Evolutionary conservation across 495 filamentous ascomycete genomes (phyloP).

Genomic region (Pseudomonodictys pantanalensis): DNA sequence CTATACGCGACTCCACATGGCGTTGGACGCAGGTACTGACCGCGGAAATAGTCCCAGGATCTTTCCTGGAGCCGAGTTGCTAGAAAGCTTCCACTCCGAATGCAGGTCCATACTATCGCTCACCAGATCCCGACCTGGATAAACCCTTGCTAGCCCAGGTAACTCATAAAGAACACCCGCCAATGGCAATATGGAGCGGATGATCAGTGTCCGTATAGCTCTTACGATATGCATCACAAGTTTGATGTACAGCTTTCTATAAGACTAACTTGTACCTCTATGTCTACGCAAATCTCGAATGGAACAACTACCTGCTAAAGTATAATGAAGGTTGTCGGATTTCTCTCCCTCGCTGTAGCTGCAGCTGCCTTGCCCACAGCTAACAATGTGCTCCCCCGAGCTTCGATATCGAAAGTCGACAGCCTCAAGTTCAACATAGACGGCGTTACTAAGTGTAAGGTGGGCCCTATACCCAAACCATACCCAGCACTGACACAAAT

Average conservation of each 20-base stretch:
- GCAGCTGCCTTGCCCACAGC: constrained; percentile 1
- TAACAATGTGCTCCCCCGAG: neutral
- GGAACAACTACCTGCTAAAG: neutral
- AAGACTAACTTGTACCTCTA: neutral
- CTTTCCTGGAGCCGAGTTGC: neutral
- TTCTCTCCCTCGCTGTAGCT: neutral
- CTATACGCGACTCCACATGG: too few species aligned
- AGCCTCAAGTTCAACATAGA: constrained; percentile 57
- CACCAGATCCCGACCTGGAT: neutral
- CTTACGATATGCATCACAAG: neutral
- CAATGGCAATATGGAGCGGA: constrained; percentile 1
- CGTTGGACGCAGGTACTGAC: too few species aligned
- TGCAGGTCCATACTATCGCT: too few species aligned
- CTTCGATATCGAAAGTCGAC: constrained; percentile 21
- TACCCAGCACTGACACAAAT: neutral
- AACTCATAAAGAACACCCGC: too few species aligned
- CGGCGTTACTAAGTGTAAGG: constrained; percentile 48
- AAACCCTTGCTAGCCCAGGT: neutral
- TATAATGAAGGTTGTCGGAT: neutral
- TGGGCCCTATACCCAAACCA: constrained; percentile 26
- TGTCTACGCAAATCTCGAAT: neutral
- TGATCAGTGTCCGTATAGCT: neutral
- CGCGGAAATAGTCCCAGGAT: too few species aligned
- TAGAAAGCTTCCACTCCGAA: too few species aligned
- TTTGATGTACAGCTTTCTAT: neutral